Percentiles rank a stretch among this genome's conserved stretches.
Evolutionary conservation across 2,329 filamentous ascomycete species (phyloP).

Genomic region (Diaporthe australafricana): DNA sequence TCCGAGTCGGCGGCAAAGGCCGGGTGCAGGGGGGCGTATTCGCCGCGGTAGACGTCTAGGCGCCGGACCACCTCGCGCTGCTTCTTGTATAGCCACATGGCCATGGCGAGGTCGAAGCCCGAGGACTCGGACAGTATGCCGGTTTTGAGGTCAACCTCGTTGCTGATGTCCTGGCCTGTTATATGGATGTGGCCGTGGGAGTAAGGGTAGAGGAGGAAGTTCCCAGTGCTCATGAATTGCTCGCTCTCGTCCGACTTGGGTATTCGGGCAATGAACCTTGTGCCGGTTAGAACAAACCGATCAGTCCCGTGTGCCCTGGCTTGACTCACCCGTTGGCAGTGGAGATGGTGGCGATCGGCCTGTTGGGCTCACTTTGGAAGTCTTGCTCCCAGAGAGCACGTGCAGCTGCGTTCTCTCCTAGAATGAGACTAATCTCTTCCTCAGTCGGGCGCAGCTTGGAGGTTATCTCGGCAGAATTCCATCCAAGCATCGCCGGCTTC

Average conservation of each 20-base stretch:
- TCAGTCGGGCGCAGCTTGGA: conserved; percentile 41
- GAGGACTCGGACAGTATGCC: conserved; percentile 65
- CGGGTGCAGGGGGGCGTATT: conserved; percentile 56
- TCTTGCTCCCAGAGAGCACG: not conserved
- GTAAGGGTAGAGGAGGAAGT: conserved; percentile 69
- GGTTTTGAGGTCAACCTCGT: conserved; percentile 64
- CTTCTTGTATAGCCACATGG: conserved; percentile 73
- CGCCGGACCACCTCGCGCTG: conserved; percentile 69
- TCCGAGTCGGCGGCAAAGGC: conserved; percentile 55
- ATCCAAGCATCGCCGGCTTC: conserved; percentile 40
- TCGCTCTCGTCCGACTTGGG: conserved; percentile 7
- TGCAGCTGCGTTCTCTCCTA: not conserved
- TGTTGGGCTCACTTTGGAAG: not conserved
- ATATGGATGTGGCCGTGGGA: conserved; percentile 71
- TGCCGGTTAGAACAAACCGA: not conserved
- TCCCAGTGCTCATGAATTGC: conserved; percentile 45
- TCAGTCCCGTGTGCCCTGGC: not conserved
- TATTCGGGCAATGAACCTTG: conserved; percentile 1
- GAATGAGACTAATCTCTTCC: conserved; percentile 35
- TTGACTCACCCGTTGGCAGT: not conserved
- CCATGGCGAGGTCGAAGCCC: conserved; percentile 65
- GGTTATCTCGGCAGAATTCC: conserved; percentile 40
- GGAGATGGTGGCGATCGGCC: not conserved
- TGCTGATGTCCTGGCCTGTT: conserved; percentile 53
- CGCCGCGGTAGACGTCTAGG: conserved; percentile 62